A percentile compares a stretch with the other conserved stretches of the same genome.
phyloP scores from a whole-genome alignment of 345 rosid species.

The Euphorbia pulcherrima region DNA sequence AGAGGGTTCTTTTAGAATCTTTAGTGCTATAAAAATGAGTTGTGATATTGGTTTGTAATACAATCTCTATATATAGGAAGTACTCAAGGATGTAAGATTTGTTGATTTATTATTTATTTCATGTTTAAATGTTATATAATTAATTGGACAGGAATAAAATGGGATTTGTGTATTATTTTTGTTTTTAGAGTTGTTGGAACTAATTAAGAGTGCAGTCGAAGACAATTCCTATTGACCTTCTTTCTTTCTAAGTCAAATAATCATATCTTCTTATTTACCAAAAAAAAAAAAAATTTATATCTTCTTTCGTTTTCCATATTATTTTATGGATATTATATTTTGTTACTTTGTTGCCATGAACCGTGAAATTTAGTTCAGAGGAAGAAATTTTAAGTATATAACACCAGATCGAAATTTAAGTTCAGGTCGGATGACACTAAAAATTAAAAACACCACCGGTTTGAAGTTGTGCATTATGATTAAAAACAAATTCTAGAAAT shows the following conservation, averaged over 20 bases:
- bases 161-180: background rate
- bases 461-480: no score
- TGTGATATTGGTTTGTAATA: conserved; percentile 14
- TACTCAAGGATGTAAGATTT: conserved; percentile 27
- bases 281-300: no score
- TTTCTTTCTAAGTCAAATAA: conserved; percentile 36
- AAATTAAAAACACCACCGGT: no score
- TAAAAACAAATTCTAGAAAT: no score
- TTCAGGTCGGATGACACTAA: no score
- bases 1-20: background rate
- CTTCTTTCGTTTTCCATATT: background rate
- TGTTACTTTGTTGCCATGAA: no score
- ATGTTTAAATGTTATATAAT: background rate
- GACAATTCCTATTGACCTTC: conserved; percentile 52
- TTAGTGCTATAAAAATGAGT: background rate
- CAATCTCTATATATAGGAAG: conserved; percentile 29
- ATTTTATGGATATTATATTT: no score
- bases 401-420: no score
- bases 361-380: no score
- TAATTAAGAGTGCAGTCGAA: conserved; percentile 72
- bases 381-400: no score
- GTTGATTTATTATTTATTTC: conserved; percentile 8
- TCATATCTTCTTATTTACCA: background rate
- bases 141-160: background rate
- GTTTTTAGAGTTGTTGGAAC: conserved; percentile 54